A percentile compares a stretch with the other conserved stretches of the same genome.
Conservation (phyloP, 805 yeast genomes). For the Wickerhamomyces silvicola region DNA sequence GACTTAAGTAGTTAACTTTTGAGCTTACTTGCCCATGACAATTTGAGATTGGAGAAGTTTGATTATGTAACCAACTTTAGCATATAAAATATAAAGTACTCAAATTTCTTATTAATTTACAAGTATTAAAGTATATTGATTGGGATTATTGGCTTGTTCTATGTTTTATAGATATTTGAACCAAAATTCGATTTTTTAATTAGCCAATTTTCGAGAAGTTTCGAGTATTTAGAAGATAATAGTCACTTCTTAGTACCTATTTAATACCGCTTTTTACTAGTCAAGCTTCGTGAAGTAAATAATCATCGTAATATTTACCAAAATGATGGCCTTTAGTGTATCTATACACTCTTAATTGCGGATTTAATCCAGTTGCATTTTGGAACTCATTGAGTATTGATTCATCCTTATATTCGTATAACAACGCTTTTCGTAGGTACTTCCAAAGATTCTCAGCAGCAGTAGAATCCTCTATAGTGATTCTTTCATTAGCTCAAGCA, state of each 20-base stretch:
- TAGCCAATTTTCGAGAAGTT: too few species aligned
- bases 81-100: neutral
- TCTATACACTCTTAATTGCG: constrained; percentile 49
- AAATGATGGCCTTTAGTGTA: constrained; percentile 53
- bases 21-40: too few species aligned
- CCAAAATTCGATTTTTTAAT: too few species aligned
- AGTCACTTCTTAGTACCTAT: constrained; percentile 62
- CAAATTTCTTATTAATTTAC: too few species aligned
- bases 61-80: neutral
- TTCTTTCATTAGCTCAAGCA: constrained; percentile 50
- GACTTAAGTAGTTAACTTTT: neutral
- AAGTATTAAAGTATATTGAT: too few species aligned
- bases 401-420: constrained; percentile 24
- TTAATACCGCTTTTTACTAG: constrained; percentile 45
- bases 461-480: constrained; percentile 30
- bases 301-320: constrained; percentile 55
- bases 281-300: constrained; percentile 54
- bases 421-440: constrained; percentile 29
- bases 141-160: too few species aligned
- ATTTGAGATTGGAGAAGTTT: neutral
- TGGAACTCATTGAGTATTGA: constrained; percentile 29
- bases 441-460: constrained; percentile 37
- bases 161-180: too few species aligned
- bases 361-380: constrained; percentile 43
- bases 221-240: too few species aligned